Base-by-base conservation (phyloP, 2,329 filamentous ascomycete species). In the Fusarium sulawesiense region DNA sequence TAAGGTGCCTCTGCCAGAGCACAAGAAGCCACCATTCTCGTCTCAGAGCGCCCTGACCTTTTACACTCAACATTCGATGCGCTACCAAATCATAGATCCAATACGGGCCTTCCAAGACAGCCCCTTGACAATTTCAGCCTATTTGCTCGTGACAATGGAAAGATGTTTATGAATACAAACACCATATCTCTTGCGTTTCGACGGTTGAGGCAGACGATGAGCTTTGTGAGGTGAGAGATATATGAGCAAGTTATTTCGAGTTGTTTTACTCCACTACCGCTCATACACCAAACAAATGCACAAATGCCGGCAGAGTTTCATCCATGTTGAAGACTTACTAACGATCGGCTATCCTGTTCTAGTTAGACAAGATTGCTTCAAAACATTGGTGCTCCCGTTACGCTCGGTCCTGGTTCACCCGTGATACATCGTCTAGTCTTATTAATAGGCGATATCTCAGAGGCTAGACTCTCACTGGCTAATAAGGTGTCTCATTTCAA, bases 181-280 rank as follows among this genome's bases (percentile, higher is more conserved):
- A 44, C 46, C 29, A 44, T 55, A 7, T 42, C 20, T 54, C 5
- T 47, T 11, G 25, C 49, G 14, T 41, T 20, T 29, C 23, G 30
- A 44, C 16, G 21, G n/a, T 51, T 29, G 30, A 27, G 18, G 8
- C 25, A 50, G 49, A 25, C 23, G 49, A 8, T 40, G 30, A 34
- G 10, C 16, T 29, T 41, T 23, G 12, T 21, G 40, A 54, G 14
- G 30, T 71, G 68, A 71, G 68, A 29, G 53, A 56, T 30, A 71
- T 71, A 66, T 71, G 68, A 71, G 68, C 68, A 71, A 71, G 68
- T 71, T 71, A 66, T 72, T 64, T 49, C 50, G 53, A 40, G 37
- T 37, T 51, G 55, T 42, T 41, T 41, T 53, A 30, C 66, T 68
- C 65, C 65, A 60, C 63, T 65, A 53, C 49, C 23, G 40, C 50